Evolutionary conservation across 2,329 filamentous ascomycete species (phyloP).

Genomic region (Monosporascus sp.): DNA sequence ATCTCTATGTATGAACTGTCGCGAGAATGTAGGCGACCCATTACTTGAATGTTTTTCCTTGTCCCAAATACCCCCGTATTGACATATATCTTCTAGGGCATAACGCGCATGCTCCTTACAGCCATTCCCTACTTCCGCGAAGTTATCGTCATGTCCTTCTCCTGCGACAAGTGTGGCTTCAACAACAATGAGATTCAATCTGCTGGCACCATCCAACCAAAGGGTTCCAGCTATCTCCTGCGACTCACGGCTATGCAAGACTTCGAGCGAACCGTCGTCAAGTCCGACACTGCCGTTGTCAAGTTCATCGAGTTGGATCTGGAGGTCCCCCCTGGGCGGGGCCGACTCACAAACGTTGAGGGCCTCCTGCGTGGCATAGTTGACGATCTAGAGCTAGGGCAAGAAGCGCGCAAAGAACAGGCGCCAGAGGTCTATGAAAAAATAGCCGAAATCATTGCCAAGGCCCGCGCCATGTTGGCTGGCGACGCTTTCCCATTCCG

Average conservation of each 20-base stretch:
- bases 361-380: conserved; percentile 75
- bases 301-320: conserved; percentile 88
- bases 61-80: background rate
- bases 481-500: conserved; percentile 83
- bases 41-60: background rate
- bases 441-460: conserved; percentile 69
- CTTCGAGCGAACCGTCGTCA: conserved; percentile 82
- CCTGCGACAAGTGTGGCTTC: conserved; percentile 82
- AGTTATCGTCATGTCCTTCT: conserved; percentile 95
- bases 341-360: conserved; percentile 90
- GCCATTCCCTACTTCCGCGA: conserved; percentile 96
- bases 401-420: conserved; percentile 74
- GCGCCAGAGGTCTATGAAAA: conserved; percentile 74
- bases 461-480: conserved; percentile 69
- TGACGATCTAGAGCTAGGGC: conserved; percentile 74
- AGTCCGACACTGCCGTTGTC: conserved; percentile 81
- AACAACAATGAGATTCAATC: conserved; percentile 92
- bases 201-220: conserved; percentile 85
- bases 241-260: conserved; percentile 69
- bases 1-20: conserved; percentile 83
- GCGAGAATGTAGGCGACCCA: conserved; percentile 58
- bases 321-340: conserved; percentile 85
- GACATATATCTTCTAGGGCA: conserved; percentile 51
- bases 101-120: conserved; percentile 80
- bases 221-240: conserved; percentile 78